Evolutionary conservation across 2,329 filamentous ascomycete species (phyloP).

Genomic region (Diaporthe citriasiana): DNA sequence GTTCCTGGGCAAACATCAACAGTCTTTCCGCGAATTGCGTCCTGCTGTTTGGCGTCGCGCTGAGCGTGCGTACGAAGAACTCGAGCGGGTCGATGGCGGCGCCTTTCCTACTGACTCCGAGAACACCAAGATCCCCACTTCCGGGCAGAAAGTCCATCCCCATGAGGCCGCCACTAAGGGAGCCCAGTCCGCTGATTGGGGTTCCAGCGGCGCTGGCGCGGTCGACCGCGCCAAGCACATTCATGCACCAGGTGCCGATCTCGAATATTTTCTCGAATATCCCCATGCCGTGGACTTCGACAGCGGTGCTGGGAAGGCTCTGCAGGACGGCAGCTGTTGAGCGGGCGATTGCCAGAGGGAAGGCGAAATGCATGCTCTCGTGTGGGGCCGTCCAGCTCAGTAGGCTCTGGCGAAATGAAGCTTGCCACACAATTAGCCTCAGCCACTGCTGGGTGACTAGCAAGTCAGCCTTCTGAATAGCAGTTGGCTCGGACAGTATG

Average conservation of each 20-base stretch:
- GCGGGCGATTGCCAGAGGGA: conserved; percentile 72
- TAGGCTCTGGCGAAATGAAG: conserved; percentile 75
- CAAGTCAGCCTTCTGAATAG: conserved; percentile 78
- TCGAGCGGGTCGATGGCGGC: conserved; percentile 57
- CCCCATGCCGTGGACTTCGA: conserved; percentile 64
- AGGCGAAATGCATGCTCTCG: conserved; percentile 72
- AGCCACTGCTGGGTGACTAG: conserved; percentile 80
- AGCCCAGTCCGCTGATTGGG: conserved; percentile 41
- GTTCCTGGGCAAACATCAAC: conserved; percentile 57
- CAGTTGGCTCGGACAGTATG: conserved; percentile 65
- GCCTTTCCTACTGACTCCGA: conserved; percentile 51
- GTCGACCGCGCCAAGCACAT: conserved; percentile 57
- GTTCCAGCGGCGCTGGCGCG: conserved; percentile 46
- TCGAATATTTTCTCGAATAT: conserved; percentile 66
- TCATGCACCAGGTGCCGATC: conserved; percentile 61
- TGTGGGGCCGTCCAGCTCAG: conserved; percentile 72
- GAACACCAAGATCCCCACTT: conserved; percentile 50
- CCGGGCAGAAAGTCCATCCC: conserved; percentile 52
- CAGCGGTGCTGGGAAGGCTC: conserved; percentile 56
- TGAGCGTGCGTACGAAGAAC: conserved; percentile 60
- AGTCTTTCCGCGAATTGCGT: conserved; percentile 60
- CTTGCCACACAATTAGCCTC: conserved; percentile 79
- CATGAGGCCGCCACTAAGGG: conserved; percentile 42
- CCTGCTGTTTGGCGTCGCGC: conserved; percentile 59
- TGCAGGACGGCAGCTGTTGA: conserved; percentile 64